Percentiles rank a stretch among this genome's conserved stretches.
Evolutionary conservation across 495 filamentous ascomycete genomes (phyloP).

Genomic region (Friedmanniomyces simplex): DNA sequence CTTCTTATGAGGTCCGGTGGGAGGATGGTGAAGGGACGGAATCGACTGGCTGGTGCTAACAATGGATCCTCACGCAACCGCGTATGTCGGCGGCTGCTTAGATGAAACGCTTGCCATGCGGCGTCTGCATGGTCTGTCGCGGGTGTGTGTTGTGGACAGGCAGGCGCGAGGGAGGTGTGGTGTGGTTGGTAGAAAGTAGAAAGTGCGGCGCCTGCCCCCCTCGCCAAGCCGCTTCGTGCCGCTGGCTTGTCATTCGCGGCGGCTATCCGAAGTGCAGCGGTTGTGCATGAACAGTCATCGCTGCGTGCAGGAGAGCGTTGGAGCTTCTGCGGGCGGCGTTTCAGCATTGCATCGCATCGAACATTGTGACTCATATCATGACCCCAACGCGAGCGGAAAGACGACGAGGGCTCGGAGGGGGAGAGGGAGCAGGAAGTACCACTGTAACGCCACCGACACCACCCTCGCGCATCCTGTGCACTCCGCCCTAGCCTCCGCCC

Average conservation of each 20-base stretch:
- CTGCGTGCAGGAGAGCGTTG: neutral
- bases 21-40: neutral
- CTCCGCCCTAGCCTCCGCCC: too few species aligned
- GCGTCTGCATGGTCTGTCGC: neutral
- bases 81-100: slow-evolving; percentile 8
- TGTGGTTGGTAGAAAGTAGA: neutral
- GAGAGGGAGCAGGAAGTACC: too few species aligned
- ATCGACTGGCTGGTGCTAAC: slow-evolving; percentile 8
- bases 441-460: too few species aligned
- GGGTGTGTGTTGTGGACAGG: neutral
- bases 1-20: neutral
- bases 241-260: neutral
- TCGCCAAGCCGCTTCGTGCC: neutral
- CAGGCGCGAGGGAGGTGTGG: neutral
- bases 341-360: neutral
- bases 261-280: neutral
- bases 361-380: neutral
- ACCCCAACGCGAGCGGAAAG: too few species aligned
- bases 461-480: too few species aligned
- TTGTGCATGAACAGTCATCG: neutral
- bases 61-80: slow-evolving; percentile 6
- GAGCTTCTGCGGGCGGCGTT: neutral
- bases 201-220: too few species aligned
- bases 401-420: too few species aligned
- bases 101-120: slow-evolving; percentile 13